A percentile compares a stretch with the other conserved stretches of the same genome.
These are phyloP conservation scores for Hymenoscyphus repandus DNA, from an alignment of 2,329 filamentous ascomycete genomes.

Conservation along the genomic window DNA sequence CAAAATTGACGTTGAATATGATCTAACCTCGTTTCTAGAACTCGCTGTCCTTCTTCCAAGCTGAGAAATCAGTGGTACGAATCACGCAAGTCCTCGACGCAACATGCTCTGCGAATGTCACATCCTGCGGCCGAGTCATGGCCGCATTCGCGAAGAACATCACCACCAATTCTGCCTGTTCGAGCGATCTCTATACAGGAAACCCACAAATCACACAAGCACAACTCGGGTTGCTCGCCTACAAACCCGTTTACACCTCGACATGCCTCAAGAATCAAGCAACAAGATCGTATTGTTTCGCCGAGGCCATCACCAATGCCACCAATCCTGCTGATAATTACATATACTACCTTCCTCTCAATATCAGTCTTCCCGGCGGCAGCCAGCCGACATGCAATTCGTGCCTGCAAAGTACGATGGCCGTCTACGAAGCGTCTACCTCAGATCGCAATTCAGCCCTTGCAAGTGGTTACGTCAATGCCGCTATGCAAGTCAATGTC, in stretches of 20 bases:
- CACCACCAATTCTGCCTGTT: slow-evolving; percentile 59
- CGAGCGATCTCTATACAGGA: slow-evolving; percentile 58
- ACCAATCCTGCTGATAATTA: slow-evolving; percentile 67
- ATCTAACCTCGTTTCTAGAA: slow-evolving; percentile 45
- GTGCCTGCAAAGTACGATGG: slow-evolving; percentile 79
- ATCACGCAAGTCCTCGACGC: slow-evolving; percentile 76
- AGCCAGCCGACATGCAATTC: slow-evolving; percentile 68
- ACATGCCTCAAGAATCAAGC: slow-evolving; percentile 68
- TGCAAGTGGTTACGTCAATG: slow-evolving; percentile 60
- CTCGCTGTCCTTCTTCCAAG: slow-evolving; percentile 79
- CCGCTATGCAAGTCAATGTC: slow-evolving; percentile 69
- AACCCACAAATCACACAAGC: slow-evolving; percentile 70
- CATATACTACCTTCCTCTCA: slow-evolving; percentile 81
- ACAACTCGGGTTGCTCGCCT: slow-evolving; percentile 70
- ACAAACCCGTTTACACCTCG: slow-evolving; percentile 72
- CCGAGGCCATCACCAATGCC: slow-evolving; percentile 74
- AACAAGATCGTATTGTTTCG: slow-evolving; percentile 71
- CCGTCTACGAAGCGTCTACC: slow-evolving; percentile 67
- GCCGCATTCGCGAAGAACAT: slow-evolving; percentile 60
- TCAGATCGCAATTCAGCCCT: slow-evolving; percentile 62
- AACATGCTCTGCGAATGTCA: slow-evolving; percentile 64
- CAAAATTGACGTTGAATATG: not conserved
- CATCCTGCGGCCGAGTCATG: slow-evolving; percentile 62
- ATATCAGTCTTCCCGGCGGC: slow-evolving; percentile 60
- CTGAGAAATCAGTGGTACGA: slow-evolving; percentile 62